phyloP scores from a whole-genome alignment of 1,139 yeast species.

The Groenewaldozyma auringiensis region DNA sequence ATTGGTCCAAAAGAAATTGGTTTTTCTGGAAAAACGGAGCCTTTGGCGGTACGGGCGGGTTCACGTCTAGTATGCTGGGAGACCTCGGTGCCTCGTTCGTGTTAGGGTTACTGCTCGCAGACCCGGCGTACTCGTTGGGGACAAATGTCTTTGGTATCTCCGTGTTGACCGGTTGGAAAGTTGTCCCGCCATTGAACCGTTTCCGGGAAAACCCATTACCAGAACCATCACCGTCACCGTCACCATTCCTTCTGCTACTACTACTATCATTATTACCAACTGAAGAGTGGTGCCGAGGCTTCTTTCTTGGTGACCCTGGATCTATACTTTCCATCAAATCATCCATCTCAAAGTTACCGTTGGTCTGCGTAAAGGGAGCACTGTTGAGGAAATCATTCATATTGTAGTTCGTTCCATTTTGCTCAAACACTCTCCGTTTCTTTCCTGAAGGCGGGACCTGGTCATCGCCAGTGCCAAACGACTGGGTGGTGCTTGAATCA shows the following conservation, averaged over 20 bases:
- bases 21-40: conserved; percentile 3
- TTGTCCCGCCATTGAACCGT: conserved; percentile 3
- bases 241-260: not conserved
- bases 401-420: not conserved
- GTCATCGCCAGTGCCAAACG: no score
- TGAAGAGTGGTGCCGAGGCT: not conserved
- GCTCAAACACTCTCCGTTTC: no score
- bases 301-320: not conserved
- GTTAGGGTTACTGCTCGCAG: no score
- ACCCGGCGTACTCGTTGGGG: conserved; percentile 5
- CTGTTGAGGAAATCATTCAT: conserved; percentile 16
- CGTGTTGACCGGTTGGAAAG: conserved; percentile 13
- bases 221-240: conserved; percentile 2
- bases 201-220: conserved; percentile 1
- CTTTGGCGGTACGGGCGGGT: conserved; percentile 10
- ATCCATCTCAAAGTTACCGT: conserved; percentile 36
- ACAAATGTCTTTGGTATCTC: conserved; percentile 7
- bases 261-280: conserved; percentile 1
- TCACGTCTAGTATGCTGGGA: conserved; percentile 3
- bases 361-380: conserved; percentile 37
- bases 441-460: no score
- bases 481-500: no score
- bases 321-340: conserved; percentile 19
- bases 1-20: conserved; percentile 10
- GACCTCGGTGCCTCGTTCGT: no score